Base-by-base conservation (phyloP, 2,329 filamentous ascomycete species). In the Lachnum nothofagi region DNA sequence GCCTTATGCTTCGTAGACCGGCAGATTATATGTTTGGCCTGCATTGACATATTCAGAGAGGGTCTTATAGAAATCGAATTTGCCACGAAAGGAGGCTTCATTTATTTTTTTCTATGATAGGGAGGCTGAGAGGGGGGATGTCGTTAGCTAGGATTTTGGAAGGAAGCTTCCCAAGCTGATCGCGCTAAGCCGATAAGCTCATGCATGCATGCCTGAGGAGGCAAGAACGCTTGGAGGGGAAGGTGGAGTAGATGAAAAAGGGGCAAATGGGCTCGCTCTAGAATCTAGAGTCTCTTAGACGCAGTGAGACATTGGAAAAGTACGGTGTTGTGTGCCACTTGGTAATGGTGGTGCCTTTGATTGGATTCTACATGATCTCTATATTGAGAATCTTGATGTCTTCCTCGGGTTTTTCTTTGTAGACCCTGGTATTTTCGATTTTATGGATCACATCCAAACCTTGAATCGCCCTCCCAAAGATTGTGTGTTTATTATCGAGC, bases 351-450 rank as follows among this genome's bases (percentile, higher is more conserved):
- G n/a, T n/a, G n/a, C n/a, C n/a, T n/a, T 45, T 29, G 25, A 22
- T 24, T 40, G 41, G 33, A 16, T 22, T 43, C 49, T 64, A 67
- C 56, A 65, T 59, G 43, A 67, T 62, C 43, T 66, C 63, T 45
- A 98, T 95, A 65, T 88, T 96, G 49, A 98, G 80, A 59, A 98
- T 95, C 71, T 95, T 97, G 63, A 98, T 91, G 66, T 98, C 93
- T 63, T 95, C 90, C 67, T 95, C 88, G 0, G 93, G 93, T 73
- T 91, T 95, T 72, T 98, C 94, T 43, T 84, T 84, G 68, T 86
- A 83, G 3, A 90, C 90, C 65, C 86, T 86, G 14, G 80, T 77
- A 66, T 94, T 95, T 71, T 98, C 93, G 65, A 98, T 98, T 72
- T 85, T 88, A 68, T 97, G 90, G 52, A 98, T 84, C 17, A 98